Evolutionary conservation across 2,329 filamentous ascomycete genomes (phyloP), one percentile per base, ranked within the genome.

Genomic region (Exophiala sp.): DNA sequence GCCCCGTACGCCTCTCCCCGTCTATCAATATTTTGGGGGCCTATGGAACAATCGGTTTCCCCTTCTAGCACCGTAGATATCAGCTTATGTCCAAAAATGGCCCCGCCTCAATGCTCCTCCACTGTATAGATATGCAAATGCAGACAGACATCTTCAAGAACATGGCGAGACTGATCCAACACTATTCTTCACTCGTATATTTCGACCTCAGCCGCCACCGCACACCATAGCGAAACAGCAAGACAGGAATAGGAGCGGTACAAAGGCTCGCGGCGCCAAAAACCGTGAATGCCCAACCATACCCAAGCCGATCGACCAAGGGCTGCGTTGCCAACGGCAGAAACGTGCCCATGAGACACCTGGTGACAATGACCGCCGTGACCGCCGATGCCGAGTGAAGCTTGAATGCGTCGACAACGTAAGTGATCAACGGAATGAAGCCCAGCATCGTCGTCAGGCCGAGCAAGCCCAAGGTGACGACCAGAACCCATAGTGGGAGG

Each of bases 301-400:
- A 62, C 3, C 60, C 61, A 13, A 63, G 50, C 5, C 35, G 24
- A 9, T 32, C 34, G 22, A 59, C 56, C 41, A 64, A 46, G 1
- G 57, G 56, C 18, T 50, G 45, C 18, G 55, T 47, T 2, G 52
- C 49, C 18, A 63, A 42, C 16, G 61, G 61, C 24, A 63, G 34
- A 43, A 63, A 61, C 2, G 61, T 59, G 18, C 59, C 57, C 47
- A 60, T 53, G 2, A 59, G 43, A 52, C 57, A 59, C 39, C 60
- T 24, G 24, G 55, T 51, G 27, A 60, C 56, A 32, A 60, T 58
- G 37, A 60, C 30, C 2, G 59, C 58, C 5, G 60, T 60, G 50
- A 62, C 52, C n/a, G 56, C 60, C 10, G 65, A 34, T 71, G 74
- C 76, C 75, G 79, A 44, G 8, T 66, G 56, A 3, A 60, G 37